A percentile compares a stretch with the other conserved stretches of the same genome.
phyloP scores from a whole-genome alignment of 2,329 filamentous ascomycete genomes.

The Ilyonectria mors-panacis region DNA sequence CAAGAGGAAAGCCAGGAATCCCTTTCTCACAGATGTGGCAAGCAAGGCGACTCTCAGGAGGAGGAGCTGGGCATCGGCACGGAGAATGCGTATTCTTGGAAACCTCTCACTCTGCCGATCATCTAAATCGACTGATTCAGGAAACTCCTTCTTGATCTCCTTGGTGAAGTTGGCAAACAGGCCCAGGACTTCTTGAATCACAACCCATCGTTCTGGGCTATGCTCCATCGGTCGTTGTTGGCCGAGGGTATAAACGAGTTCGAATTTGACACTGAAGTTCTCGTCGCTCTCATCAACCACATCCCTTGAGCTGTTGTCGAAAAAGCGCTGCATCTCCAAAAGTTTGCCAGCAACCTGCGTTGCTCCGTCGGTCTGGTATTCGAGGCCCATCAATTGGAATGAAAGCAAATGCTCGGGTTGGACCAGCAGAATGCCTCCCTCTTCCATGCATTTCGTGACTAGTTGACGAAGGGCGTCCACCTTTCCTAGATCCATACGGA shows the following conservation, averaged over 20 bases:
- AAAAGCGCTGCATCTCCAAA: constrained; percentile 59
- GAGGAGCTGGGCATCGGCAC: constrained; percentile 44
- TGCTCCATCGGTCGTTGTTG: constrained; percentile 64
- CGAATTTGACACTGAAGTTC: constrained; percentile 72
- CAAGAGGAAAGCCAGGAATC: constrained; percentile 58
- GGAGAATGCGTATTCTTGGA: constrained; percentile 65
- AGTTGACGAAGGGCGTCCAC: constrained; percentile 56
- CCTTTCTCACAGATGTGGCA: constrained; percentile 51
- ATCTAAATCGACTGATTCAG: constrained; percentile 60
- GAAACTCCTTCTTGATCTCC: constrained; percentile 49
- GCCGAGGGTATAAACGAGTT: constrained; percentile 76
- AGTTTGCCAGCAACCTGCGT: constrained; percentile 51
- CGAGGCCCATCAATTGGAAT: constrained; percentile 73
- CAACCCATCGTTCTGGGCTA: constrained; percentile 68
- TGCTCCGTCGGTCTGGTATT: constrained; percentile 56
- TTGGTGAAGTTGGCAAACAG: constrained; percentile 55
- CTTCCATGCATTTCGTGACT: constrained; percentile 62
- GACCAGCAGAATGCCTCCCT: constrained; percentile 70
- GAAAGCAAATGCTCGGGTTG: constrained; percentile 77
- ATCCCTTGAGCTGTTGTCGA: constrained; percentile 64
- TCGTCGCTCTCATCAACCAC: constrained; percentile 78
- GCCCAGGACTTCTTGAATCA: constrained; percentile 67
- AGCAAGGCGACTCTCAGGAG: constrained; percentile 55
- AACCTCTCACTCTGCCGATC: constrained; percentile 55
- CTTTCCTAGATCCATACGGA: constrained; percentile 52